These are phyloP conservation scores for Cryptococcus sp. DNA, from an alignment of 1,284 basidiomycete species.

Conservation along the genomic window DNA sequence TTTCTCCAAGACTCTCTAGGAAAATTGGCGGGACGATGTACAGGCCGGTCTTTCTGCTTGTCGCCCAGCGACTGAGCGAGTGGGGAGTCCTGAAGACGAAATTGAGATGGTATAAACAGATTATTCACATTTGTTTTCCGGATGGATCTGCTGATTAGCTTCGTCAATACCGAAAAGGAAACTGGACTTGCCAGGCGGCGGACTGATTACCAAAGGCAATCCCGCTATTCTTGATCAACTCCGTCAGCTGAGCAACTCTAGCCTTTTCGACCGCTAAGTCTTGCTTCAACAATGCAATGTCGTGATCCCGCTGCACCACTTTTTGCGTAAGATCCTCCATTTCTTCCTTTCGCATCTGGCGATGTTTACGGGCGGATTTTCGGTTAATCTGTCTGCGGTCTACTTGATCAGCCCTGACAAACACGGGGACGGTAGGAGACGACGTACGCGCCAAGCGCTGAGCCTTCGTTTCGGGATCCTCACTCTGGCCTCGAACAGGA, in stretches of 20 bases:
- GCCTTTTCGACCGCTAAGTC: conserved; percentile 29
- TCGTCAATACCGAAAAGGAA: too few species aligned
- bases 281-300: conserved; percentile 18
- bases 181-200: not conserved
- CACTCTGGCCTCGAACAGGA: not conserved
- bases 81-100: too few species aligned
- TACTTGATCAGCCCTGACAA: not conserved
- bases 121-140: not conserved
- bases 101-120: too few species aligned
- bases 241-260: conserved; percentile 15
- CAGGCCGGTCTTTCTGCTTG: too few species aligned
- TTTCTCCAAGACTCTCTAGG: too few species aligned
- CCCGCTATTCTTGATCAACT: conserved; percentile 5
- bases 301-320: conserved; percentile 15
- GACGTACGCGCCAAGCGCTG: not conserved
- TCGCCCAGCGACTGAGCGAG: too few species aligned
- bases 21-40: too few species aligned
- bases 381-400: conserved; percentile 34
- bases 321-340: conserved; percentile 12
- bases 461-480: not conserved
- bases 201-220: not conserved
- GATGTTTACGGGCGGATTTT: conserved; percentile 34
- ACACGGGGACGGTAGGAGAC: not conserved
- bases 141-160: not conserved
- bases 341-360: conserved; percentile 24